Conservation (phyloP, 225 moss, liverwort and hornwort species). For the Pseudisothecium myosuroides region DNA sequence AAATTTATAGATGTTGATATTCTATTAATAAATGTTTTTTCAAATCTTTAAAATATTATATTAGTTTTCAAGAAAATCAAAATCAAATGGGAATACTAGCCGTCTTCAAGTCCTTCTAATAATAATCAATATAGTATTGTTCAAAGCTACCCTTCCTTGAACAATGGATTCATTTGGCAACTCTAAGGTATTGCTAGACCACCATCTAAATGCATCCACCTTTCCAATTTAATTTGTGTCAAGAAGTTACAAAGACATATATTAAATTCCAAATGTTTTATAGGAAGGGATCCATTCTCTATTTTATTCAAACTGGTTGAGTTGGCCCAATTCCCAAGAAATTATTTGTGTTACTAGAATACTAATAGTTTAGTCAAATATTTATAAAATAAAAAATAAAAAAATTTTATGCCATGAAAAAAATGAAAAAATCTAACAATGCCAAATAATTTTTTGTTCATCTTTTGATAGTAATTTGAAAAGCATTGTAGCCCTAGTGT, state of each 20-base stretch:
- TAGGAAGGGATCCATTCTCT: neutral
- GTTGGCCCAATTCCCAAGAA: rapidly evolving
- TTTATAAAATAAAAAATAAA: neutral
- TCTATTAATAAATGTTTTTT: neutral
- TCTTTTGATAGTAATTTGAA: neutral
- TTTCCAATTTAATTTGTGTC: neutral
- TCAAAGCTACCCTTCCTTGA: neutral
- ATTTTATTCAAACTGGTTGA: neutral
- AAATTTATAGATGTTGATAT: neutral
- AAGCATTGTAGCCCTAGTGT: neutral
- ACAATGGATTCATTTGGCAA: neutral
- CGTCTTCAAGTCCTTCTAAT: neutral
- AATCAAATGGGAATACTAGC: neutral
- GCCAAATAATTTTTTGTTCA: neutral
- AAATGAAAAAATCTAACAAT: neutral
- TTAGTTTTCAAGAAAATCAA: too few relatives aligned
- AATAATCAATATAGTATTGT: neutral
- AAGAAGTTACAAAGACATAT: neutral
- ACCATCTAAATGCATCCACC: neutral
- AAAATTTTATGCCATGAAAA: neutral
- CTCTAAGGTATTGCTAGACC: rapidly evolving
- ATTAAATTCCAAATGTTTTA: neutral
- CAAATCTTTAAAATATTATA: neutral
- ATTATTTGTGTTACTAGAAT: neutral
- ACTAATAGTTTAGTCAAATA: neutral